Evolutionary conservation across 805 yeast genomes (phyloP).

Genomic region (Saturnispora dispora): DNA sequence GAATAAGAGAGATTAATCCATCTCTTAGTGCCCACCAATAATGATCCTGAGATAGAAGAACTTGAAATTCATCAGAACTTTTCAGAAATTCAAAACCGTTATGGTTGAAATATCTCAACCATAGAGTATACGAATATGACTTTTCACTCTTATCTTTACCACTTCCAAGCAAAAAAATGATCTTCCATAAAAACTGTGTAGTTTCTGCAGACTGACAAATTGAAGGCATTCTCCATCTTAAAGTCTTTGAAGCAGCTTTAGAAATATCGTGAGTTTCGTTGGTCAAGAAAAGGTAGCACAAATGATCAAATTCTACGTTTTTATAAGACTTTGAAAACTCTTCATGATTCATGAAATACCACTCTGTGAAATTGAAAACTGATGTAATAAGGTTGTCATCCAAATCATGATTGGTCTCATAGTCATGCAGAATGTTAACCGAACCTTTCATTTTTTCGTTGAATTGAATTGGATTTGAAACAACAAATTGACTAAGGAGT

Average conservation of each 20-base stretch:
- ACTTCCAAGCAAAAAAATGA: conserved; percentile 31
- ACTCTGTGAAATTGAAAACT: conserved; percentile 32
- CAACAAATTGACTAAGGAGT: conserved; percentile 7
- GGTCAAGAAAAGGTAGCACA: conserved; percentile 30
- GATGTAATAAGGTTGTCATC: conserved; percentile 4
- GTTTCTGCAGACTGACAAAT: conserved; percentile 19
- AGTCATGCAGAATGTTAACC: not conserved
- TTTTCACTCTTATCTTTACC: conserved; percentile 22
- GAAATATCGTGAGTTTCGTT: conserved; percentile 33
- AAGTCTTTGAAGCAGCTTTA: conserved; percentile 28
- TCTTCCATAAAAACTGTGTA: conserved; percentile 36
- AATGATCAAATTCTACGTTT: conserved; percentile 16
- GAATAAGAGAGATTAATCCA: conserved; percentile 46
- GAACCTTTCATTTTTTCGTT: conserved; percentile 5
- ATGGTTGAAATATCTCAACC: conserved; percentile 44
- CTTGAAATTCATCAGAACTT: conserved; percentile 22
- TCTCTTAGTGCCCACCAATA: conserved; percentile 54
- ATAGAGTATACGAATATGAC: conserved; percentile 40
- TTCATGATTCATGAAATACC: conserved; percentile 25
- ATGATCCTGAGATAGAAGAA: conserved; percentile 20
- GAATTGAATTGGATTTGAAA: conserved; percentile 14
- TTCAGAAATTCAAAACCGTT: conserved; percentile 10
- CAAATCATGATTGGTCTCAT: conserved; percentile 1
- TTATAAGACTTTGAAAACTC: conserved; percentile 1
- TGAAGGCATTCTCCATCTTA: conserved; percentile 46